Evolutionary conservation across 2,329 filamentous ascomycete species (phyloP).

Genomic region (Alternaria conjuncta): DNA sequence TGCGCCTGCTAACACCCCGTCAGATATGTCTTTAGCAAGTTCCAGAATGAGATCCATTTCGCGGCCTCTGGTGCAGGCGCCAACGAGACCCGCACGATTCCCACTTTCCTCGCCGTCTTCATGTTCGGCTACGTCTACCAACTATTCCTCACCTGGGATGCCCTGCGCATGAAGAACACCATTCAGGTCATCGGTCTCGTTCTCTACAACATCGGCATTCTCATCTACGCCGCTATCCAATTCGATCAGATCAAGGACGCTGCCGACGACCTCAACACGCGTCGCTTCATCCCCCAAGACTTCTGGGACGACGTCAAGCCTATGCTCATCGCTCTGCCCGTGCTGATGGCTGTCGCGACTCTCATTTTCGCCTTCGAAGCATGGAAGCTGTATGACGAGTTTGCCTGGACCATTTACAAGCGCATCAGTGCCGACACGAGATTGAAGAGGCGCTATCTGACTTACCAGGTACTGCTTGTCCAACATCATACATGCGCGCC

Average conservation of each 20-base stretch:
- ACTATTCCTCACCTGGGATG: conserved; percentile 88
- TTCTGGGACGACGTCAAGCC: conserved; percentile 76
- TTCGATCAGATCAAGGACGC: conserved; percentile 87
- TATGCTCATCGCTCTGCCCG: conserved; percentile 84
- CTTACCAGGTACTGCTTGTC: conserved; percentile 77
- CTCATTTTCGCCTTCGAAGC: conserved; percentile 76
- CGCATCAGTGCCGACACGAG: conserved; percentile 96
- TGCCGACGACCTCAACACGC: conserved; percentile 60
- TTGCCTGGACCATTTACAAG: conserved; percentile 99
- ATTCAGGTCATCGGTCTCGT: conserved; percentile 98
- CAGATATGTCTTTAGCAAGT: conserved; percentile 89
- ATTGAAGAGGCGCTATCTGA: conserved; percentile 95
- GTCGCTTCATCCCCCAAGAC: conserved; percentile 55
- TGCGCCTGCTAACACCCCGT: conserved; percentile 12
- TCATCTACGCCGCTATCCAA: conserved; percentile 93
- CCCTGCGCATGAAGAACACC: conserved; percentile 91
- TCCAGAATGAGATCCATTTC: conserved; percentile 67
- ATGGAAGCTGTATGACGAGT: conserved; percentile 98
- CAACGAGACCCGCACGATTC: conserved; percentile 70
- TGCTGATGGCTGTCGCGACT: conserved; percentile 78
- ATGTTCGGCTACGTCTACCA: conserved; percentile 98
- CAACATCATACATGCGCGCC: not conserved
- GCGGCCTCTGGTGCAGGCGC: conserved; percentile 45
- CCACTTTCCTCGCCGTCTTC: conserved; percentile 93
- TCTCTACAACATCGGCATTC: conserved; percentile 86